Evolutionary conservation across 2,329 filamentous ascomycete genomes (phyloP).

Genomic region (Rhynchosporium graminicola): DNA sequence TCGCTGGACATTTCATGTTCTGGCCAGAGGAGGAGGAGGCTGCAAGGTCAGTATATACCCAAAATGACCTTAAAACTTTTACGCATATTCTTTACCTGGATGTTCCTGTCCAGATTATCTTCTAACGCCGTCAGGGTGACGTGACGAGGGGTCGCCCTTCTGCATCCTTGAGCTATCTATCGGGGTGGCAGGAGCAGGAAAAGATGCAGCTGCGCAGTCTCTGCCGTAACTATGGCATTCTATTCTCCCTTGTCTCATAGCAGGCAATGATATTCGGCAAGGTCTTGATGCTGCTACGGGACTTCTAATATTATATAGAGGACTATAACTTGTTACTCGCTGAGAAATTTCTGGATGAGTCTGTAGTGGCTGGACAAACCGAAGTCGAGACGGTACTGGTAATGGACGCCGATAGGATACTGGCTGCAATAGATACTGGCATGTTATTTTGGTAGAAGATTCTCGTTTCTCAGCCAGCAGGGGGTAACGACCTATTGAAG

Average conservation of each 20-base stretch:
- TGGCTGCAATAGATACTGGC: slow-evolving; percentile 52
- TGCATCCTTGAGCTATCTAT: slow-evolving; percentile 44
- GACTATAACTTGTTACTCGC: slow-evolving; percentile 41
- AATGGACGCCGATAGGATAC: slow-evolving; percentile 59
- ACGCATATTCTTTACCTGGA: slow-evolving; percentile 62
- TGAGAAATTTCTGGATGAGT: slow-evolving; percentile 19
- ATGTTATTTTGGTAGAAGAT: slow-evolving; percentile 50
- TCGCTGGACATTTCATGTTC: slow-evolving; percentile 59
- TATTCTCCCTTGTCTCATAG: neutral
- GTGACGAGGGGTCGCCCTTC: slow-evolving; percentile 40
- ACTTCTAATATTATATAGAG: slow-evolving; percentile 46
- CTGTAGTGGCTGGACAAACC: slow-evolving; percentile 17
- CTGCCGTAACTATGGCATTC: slow-evolving; percentile 49
- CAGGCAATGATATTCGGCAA: neutral
- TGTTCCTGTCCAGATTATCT: slow-evolving; percentile 43
- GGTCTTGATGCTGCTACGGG: slow-evolving; percentile 37
- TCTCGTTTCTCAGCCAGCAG: neutral
- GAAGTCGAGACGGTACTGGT: slow-evolving; percentile 51
- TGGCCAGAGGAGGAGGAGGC: slow-evolving; percentile 44
- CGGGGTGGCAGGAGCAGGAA: slow-evolving; percentile 50
- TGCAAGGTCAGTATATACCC: slow-evolving; percentile 45
- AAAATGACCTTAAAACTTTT: slow-evolving; percentile 49
- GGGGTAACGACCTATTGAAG: slow-evolving; percentile 41
- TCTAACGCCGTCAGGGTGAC: slow-evolving; percentile 44
- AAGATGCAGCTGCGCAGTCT: slow-evolving; percentile 45